Percentiles rank a stretch among this genome's conserved stretches.
These are phyloP conservation scores for Cystobasidium sp. DNA, from an alignment of 1,284 basidiomycete species.

Conservation along the genomic window DNA sequence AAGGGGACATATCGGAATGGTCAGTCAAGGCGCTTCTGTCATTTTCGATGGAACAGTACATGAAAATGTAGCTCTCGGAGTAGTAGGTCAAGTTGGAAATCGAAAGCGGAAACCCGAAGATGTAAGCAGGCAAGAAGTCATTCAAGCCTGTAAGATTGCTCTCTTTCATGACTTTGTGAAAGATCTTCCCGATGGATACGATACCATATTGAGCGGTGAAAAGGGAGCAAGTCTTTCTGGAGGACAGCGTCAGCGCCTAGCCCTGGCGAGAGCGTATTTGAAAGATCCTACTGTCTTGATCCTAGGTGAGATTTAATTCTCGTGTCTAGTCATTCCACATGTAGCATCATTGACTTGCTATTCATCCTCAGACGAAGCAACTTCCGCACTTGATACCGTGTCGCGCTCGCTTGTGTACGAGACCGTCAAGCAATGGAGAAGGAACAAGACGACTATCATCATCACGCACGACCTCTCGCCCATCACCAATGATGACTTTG, in stretches of 20 bases:
- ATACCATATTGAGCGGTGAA: slow-evolving; percentile 72
- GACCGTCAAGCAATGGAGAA: slow-evolving; percentile 80
- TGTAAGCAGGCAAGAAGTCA: slow-evolving; percentile 72
- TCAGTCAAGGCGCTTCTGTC: slow-evolving; percentile 75
- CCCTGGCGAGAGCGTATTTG: slow-evolving; percentile 84
- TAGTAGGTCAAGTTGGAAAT: slow-evolving; percentile 61
- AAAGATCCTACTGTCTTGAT: slow-evolving; percentile 88
- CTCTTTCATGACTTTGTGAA: slow-evolving; percentile 85
- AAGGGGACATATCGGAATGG: slow-evolving; percentile 72
- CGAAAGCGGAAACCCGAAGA: slow-evolving; percentile 55
- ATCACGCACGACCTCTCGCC: slow-evolving; percentile 95
- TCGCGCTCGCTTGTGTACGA: slow-evolving; percentile 86
- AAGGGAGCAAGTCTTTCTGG: slow-evolving; percentile 81
- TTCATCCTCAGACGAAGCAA: slow-evolving; percentile 78
- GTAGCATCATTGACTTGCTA: background rate
- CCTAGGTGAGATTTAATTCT: slow-evolving; percentile 68
- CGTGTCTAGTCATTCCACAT: background rate
- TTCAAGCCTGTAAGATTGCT: slow-evolving; percentile 79
- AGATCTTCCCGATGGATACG: slow-evolving; percentile 83
- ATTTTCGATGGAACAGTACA: slow-evolving; percentile 80
- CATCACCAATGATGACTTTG: slow-evolving; percentile 77
- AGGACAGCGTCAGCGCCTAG: slow-evolving; percentile 89
- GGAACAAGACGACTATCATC: slow-evolving; percentile 86
- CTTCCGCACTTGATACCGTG: slow-evolving; percentile 88
- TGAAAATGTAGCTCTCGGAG: slow-evolving; percentile 85